Evolutionary conservation across 306 rosid species (phyloP).

Genomic region (Neltuma alba): DNA sequence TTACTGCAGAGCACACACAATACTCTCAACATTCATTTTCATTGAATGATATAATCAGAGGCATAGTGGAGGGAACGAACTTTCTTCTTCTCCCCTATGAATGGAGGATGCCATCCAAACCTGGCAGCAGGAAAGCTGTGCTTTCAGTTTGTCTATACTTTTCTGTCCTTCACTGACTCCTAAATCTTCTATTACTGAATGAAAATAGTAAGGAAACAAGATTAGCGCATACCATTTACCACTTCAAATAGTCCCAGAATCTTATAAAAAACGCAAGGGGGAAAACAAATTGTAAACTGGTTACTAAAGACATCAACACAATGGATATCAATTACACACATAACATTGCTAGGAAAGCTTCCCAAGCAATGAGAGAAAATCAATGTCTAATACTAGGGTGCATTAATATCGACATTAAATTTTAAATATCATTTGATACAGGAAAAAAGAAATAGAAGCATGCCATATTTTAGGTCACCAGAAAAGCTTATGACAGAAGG

Average conservation of each 20-base stretch:
- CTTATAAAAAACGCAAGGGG: slow-evolving; percentile 13
- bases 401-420: not conserved
- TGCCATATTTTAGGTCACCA: slow-evolving; percentile 91
- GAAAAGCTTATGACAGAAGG: slow-evolving; percentile 72
- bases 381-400: slow-evolving; percentile 1
- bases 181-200: slow-evolving; percentile 71
- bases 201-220: slow-evolving; percentile 12
- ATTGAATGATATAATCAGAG: slow-evolving; percentile 27
- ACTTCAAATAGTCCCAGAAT: slow-evolving; percentile 1
- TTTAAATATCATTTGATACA: slow-evolving; percentile 4
- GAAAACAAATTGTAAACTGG: not conserved
- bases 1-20: slow-evolving; percentile 60
- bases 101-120: slow-evolving; percentile 98
- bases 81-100: slow-evolving; percentile 93
- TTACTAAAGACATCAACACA: slow-evolving; percentile 22
- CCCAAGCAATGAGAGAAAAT: slow-evolving; percentile 7
- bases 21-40: slow-evolving; percentile 16
- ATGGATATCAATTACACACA: slow-evolving; percentile 9
- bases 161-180: slow-evolving; percentile 51
- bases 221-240: slow-evolving; percentile 31
- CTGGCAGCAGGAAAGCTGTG: slow-evolving; percentile 56
- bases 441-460: not conserved
- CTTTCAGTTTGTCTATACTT: slow-evolving; percentile 54
- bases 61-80: slow-evolving; percentile 49
- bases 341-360: slow-evolving; percentile 12